These are phyloP conservation scores for Botrytis aclada DNA, from an alignment of 2,329 filamentous ascomycete genomes.

Conservation along the genomic window DNA sequence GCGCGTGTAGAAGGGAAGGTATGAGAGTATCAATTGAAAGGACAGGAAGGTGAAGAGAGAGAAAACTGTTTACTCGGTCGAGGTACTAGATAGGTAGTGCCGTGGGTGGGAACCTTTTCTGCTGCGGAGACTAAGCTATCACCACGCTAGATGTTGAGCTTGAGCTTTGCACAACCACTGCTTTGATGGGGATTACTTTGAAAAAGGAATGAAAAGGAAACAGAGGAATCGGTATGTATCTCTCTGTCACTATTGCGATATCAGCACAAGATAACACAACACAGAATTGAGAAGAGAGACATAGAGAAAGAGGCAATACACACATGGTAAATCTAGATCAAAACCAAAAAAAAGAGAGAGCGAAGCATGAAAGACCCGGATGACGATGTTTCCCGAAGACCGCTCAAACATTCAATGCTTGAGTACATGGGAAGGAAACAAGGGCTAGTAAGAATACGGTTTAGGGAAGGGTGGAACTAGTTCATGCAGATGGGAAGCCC, in stretches of 20 bases:
- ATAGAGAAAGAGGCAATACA: not conserved
- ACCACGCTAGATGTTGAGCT: not conserved
- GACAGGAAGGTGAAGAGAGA: not conserved
- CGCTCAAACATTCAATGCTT: not conserved
- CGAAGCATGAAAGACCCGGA: not conserved
- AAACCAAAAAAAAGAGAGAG: not conserved
- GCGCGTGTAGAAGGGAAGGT: not conserved
- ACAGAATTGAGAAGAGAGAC: not conserved
- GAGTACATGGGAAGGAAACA: not conserved
- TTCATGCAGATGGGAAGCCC: slow-evolving; percentile 1
- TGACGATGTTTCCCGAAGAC: slow-evolving; percentile 1
- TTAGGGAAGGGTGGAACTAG: not conserved
- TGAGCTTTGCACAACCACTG: not conserved
- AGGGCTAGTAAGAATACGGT: not conserved
- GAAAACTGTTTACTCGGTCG: not conserved
- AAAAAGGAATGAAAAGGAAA: not conserved
- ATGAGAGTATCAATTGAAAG: not conserved
- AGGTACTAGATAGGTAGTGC: not conserved
- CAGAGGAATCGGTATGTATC: not conserved
- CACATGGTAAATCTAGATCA: not conserved
- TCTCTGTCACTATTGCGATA: not conserved
- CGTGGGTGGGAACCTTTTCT: not conserved
- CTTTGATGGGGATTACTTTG: too few relatives aligned
- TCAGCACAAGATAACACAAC: not conserved
- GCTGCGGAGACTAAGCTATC: not conserved